Base-by-base conservation (phyloP, 257 asterid genomes). In the Anisodus tanguticus region DNA sequence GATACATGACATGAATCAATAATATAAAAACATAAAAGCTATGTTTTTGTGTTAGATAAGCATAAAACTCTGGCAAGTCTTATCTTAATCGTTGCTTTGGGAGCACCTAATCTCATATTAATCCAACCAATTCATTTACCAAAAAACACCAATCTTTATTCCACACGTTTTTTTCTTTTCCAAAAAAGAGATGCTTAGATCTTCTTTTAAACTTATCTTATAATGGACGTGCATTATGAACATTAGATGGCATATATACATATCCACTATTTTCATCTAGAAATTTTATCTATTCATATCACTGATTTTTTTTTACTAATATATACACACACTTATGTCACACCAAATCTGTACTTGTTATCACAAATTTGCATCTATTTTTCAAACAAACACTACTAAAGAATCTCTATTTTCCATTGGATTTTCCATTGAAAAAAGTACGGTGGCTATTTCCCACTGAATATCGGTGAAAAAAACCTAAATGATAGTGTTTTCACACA, bases 21-120 rank as follows among this genome's bases (percentile, higher is more conserved):
- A 41, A 9, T 9, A 8, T 59, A 4, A 71, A 69, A 71, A n/a
- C 6, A 71, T 9, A 9, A 45, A 62, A 2, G 2, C 6, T 45
- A 0, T 43, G 17, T 45, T 43, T 71, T 43, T 71, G 41, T 71
- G 59, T 5, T 71, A n/a, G 41, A n/a, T 71, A 71, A 71, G 58
- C 39, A 45, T 71, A 71, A 45, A 71, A n/a, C 53, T 66, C 31
- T 71, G 9, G 9, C 58, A 71, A 9, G n/a, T 71, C 80, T 71
- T 45, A 45, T 71, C 59, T 26, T n/a, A 62, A 62, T 62, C 13
- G 37, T n/a, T 9, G 37, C 37, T 37, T n/a, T 49, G 12, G 55
- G 55, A 11, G 3, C 55, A 49, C 55, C 55, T 49, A 43, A n/a
- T n/a, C 80, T 71, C n/a, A n/a, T 45, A 45, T n/a, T 17, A 45